A percentile compares a stretch with the other conserved stretches of the same genome.
phyloP scores from a whole-genome alignment of 352 stramenopile species.

The Pythium folliculosum region DNA sequence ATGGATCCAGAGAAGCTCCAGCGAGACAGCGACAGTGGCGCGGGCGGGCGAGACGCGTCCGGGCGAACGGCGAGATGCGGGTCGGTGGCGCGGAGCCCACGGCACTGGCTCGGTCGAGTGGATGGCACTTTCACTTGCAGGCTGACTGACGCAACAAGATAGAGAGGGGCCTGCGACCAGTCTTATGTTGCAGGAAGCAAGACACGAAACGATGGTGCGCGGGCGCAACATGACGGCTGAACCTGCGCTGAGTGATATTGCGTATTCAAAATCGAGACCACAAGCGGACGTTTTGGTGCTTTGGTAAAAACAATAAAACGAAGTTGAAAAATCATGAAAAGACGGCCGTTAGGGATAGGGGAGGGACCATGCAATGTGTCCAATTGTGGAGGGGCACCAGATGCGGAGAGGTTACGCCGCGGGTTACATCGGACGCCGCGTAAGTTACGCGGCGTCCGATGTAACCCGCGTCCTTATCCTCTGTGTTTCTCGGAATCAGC shows the following conservation, averaged over 20 bases:
- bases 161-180: background rate
- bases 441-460: background rate
- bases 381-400: background rate
- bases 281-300: background rate
- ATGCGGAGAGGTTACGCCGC: background rate
- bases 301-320: background rate
- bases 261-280: background rate
- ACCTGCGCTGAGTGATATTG: background rate
- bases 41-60: too few species aligned
- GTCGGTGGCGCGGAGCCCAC: conserved; percentile 1
- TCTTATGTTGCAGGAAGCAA: conserved; percentile 29
- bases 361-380: background rate
- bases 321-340: background rate
- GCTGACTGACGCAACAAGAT: conserved; percentile 27
- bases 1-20: background rate
- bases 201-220: conserved; percentile 3
- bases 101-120: background rate
- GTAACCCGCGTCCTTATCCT: conserved; percentile 1
- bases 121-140: conserved; percentile 28
- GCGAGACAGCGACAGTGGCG: background rate
- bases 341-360: background rate
- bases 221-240: conserved; percentile 4
- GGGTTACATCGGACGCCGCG: background rate
- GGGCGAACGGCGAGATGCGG: conserved; percentile 1
- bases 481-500: conserved; percentile 5